Evolutionary conservation across 805 yeast genomes (phyloP), one percentile per base, ranked within the genome.

Genomic region (Ogataea ganodermae): DNA sequence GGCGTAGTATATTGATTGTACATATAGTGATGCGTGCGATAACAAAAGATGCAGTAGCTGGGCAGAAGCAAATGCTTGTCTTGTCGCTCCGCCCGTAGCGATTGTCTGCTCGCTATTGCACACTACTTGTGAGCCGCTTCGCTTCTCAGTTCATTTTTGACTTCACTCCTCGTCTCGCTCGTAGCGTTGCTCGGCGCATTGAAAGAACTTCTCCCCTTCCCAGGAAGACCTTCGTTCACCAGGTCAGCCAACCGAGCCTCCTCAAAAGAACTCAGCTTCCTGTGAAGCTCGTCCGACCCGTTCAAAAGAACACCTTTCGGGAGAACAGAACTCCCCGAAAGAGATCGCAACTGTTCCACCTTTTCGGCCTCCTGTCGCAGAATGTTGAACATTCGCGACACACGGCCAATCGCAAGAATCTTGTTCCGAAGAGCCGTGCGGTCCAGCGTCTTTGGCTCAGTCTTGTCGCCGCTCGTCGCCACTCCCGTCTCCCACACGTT

Each of bases 391-490:
- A 94, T 91, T 49, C 97, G 79, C 17, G 96, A 86, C 45, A 92
- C 89, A 55, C 96, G 79, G n/a, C 98, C 98, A 67, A 92, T 94
- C 12, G 98, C 98, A 59, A 92, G 69, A 44, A 94, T 87, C 74
- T 92, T 92, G 68, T 88, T 90, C 53, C 92, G 79, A 49, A 90
- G 71, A 1, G 89, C 65, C 7, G 37, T 71, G 53, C 76, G 72
- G 32, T 52, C 64, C 3, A 61, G 48, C 12, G 60, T 43, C 32
- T 46, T 58, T 0, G 54, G 46, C 17, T 48, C 53, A 16, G 44
- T 13, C 16, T 31, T 10, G 30, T 27, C 30, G 13, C 6, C 30
- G 14, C 5, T 6, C 30, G 14, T 4, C 6, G 6, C 12, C 30
- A 16, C 33, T 27, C 21, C 38, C 16, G 48, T 24, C 20, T 27